phyloP scores from a whole-genome alignment of 257 asterid genomes.

The Solanum lycopersicoides region DNA sequence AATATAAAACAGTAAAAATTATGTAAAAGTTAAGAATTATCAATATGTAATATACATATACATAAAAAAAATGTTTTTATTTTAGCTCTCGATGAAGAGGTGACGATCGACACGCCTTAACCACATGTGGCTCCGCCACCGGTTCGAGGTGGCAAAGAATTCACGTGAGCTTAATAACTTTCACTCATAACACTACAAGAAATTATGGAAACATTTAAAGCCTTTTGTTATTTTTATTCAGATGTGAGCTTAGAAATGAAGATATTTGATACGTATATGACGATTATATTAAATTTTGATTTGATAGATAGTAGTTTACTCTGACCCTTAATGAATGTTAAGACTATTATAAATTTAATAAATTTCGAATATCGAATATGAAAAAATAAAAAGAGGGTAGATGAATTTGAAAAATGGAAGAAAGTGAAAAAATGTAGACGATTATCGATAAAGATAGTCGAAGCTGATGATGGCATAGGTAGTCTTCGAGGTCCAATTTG shows the following conservation, averaged over 20 bases:
- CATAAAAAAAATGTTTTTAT: no score
- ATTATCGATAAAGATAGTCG: conserved; percentile 85
- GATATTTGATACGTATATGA: no score
- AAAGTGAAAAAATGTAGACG: conserved; percentile 33
- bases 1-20: no score
- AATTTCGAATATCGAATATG: neutral
- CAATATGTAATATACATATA: no score
- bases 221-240: neutral
- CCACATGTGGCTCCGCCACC: no score
- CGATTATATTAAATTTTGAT: neutral
- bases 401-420: conserved; percentile 1
- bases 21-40: no score
- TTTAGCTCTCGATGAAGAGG: no score
- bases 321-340: neutral
- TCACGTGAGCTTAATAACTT: neutral
- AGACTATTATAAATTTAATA: neutral
- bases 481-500: conserved; percentile 95
- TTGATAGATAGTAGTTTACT: neutral
- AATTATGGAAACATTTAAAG: neutral
- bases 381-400: neutral
- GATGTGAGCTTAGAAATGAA: neutral
- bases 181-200: neutral
- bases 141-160: neutral
- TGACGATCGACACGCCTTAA: no score
- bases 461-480: conserved; percentile 54